Evolutionary conservation across 2,329 filamentous ascomycete species (phyloP), one percentile per base, ranked within the genome.

Genomic region (Cladophialophora carrionii): DNA sequence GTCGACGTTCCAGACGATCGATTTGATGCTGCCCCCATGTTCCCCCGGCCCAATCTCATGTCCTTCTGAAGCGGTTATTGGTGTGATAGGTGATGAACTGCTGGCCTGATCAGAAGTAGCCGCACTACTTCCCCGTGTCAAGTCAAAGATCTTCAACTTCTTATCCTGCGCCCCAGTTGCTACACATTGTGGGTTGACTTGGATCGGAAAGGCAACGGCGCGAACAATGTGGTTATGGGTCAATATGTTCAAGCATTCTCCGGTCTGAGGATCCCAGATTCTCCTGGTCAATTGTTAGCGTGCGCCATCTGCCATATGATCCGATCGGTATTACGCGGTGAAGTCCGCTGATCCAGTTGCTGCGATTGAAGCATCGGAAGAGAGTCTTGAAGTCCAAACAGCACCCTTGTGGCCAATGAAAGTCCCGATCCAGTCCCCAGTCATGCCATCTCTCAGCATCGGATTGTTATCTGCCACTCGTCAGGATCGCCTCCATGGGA

Each of bases 351-450:
- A 96, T 54, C 91, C 95, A 37, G 96, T 98, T 9, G 93, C 95
- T 63, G 95, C 94, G 55, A 92, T 88, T 29, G 87, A 88, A 49
- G 92, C 91, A 79, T 98, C 92, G 22, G 91, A 88, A 60, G 92
- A 96, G 41, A 99, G 84, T 72, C 93, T 87, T 61, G 93, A 91
- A 80, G 97, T 93, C 92, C 95, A 99, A 66, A 98, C 94, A 43
- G 95, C 95, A 68, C 95, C 95, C 80, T 99, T 98, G 82, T 99
- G 95, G 48, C 95, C 95, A 73, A 99, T 89, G 76, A 98, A 98
- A 43, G 95, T 98, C 56, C 95, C 95, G 72, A 98, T 98, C 91
- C 93, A 97, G 78, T 97, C 93, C 65, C 95, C 95, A 55, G 94
- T 99, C 67, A 96, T 86, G 68, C 95, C 95, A 80, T 98, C 92